phyloP scores from a whole-genome alignment of 164 flowering plant genomes.

The Magnolia sinica region DNA sequence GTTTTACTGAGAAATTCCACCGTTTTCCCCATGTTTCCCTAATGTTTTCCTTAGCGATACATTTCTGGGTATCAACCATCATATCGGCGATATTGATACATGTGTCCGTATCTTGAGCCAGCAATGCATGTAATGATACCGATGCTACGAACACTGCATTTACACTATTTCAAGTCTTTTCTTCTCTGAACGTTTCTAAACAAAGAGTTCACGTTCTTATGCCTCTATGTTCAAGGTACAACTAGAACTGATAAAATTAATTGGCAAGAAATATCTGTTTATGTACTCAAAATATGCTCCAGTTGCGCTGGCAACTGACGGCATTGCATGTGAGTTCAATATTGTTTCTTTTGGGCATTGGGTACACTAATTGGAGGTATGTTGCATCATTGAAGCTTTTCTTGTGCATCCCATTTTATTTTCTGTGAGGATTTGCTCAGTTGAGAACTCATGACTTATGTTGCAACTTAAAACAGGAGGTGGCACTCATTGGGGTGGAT shows the following conservation, averaged over 20 bases:
- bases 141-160: too few species aligned
- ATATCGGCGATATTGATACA: too few species aligned
- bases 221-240: background rate
- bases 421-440: background rate
- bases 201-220: background rate
- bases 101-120: too few species aligned
- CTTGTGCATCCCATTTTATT: background rate
- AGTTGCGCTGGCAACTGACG: too few species aligned
- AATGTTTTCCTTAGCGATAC: too few species aligned
- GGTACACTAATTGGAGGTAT: background rate
- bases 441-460: background rate
- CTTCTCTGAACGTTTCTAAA: background rate
- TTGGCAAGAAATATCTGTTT: background rate
- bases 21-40: too few species aligned
- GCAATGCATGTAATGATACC: too few species aligned
- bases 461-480: conserved; percentile 55
- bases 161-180: background rate
- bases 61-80: too few species aligned
- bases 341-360: background rate
- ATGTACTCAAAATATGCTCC: too few species aligned
- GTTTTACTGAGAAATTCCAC: too few species aligned
- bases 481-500: conserved; percentile 58
- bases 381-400: background rate
- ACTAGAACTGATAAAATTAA: background rate
- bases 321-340: background rate